Percentiles rank a stretch among this genome's conserved stretches.
phyloP scores from a whole-genome alignment of 2,329 filamentous ascomycete species.

The Pseudogymnoascus sp. region DNA sequence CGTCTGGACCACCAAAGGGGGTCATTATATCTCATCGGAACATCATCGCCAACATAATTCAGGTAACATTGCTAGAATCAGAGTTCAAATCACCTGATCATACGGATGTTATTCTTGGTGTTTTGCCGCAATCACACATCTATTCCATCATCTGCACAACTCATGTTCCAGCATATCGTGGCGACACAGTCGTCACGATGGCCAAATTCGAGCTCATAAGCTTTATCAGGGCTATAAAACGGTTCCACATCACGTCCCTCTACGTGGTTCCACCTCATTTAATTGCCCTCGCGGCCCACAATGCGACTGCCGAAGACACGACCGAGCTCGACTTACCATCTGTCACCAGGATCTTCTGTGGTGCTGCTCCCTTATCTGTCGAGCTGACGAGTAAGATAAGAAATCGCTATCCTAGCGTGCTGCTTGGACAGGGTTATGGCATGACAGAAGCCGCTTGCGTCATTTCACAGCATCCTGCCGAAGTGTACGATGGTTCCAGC shows the following conservation, averaged over 20 bases:
- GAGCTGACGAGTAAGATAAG: constrained; percentile 58
- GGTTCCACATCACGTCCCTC: constrained; percentile 58
- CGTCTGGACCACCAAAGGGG: constrained; percentile 73
- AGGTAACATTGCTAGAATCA: constrained; percentile 43
- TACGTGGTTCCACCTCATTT: constrained; percentile 53
- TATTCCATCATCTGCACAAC: constrained; percentile 68
- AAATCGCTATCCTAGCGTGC: constrained; percentile 52
- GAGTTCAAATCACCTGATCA: constrained; percentile 11
- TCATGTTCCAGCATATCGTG: constrained; percentile 57
- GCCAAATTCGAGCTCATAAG: constrained; percentile 64
- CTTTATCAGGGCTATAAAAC: constrained; percentile 56
- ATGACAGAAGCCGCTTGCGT: constrained; percentile 68
- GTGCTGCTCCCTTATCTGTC: constrained; percentile 64
- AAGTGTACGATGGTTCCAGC: constrained; percentile 56
- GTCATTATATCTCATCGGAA: constrained; percentile 77
- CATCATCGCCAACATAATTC: constrained; percentile 67
- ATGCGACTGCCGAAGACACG: constrained; percentile 44
- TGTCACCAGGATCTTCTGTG: constrained; percentile 56
- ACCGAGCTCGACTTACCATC: constrained; percentile 64
- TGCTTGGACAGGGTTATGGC: constrained; percentile 62
- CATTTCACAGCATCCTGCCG: constrained; percentile 50
- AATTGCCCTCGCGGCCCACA: constrained; percentile 60
- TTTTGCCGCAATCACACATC: constrained; percentile 77
- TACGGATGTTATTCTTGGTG: constrained; percentile 46
- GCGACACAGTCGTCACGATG: constrained; percentile 65